Base-by-base conservation (phyloP, 495 filamentous ascomycete species). In the Massariosphaeria phaeospora region DNA sequence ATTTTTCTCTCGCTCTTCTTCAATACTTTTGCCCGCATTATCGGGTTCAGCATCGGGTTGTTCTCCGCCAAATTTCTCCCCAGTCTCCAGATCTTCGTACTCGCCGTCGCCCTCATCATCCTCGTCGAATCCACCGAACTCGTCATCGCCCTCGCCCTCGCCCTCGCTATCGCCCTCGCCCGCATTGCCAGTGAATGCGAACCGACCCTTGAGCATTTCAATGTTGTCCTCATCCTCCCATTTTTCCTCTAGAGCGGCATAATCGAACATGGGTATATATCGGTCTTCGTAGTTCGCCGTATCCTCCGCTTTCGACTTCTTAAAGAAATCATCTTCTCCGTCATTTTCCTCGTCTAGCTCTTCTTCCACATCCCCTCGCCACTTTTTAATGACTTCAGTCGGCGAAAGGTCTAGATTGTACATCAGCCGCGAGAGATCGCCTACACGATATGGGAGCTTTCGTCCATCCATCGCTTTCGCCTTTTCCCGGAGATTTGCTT, bases 1-100 rank as follows among this genome's bases (percentile, higher is more conserved):
- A 63, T 97, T 98, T 63, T 79, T 85, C 63, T 89, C 88, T 52
- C 93, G 85, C 70, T 98, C 93, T 2, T 83, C 86, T 66, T 89
- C 86, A 23, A 94, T 64, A 27, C 79, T 72, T 65, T 52, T 68
- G 59, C 62, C 59, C 61, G 71, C 69, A 23, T 66, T 70, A 13
- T 70, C 70, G 0, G 69, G 59, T 0, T 56, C 52, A 3, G 52
- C 59, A 15, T 73, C 74, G 25, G 76, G 66, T 20, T 78, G 55
- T 39, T 72, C 66, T 8, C 69, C 75, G 39, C 73, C 69, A 52
- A 75, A 73, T 1, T 60, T 73, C 56, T 89, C 87, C 3, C 81
- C 85, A 0, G 85, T 83, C 70, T 96, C 91, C 10, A 96, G 72
- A 67, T 96, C 91, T 66, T 95, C 85, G 55, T 91, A 95, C 5